Evolutionary conservation across 2,329 filamentous ascomycete genomes (phyloP), one percentile per base, ranked within the genome.

Genomic region (Trichophyton simii): DNA sequence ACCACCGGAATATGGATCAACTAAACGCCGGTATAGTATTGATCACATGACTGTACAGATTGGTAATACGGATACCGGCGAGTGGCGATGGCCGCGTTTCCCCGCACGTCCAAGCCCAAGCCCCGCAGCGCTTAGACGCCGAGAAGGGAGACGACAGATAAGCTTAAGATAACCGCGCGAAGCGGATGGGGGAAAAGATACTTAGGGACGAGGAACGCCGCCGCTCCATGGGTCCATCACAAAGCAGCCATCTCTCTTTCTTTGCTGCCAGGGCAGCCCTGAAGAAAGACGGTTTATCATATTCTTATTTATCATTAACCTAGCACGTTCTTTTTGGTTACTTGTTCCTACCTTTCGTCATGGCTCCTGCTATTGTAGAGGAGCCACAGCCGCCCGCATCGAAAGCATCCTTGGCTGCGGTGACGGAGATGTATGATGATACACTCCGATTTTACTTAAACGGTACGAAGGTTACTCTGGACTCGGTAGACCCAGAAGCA

Each of bases 381-480:
- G 76, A 79, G 18, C 68, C 73, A 13, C 69, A 70, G 59, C 55
- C 36, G 2, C 71, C 74, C 28, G 79, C 79, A 13, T 11, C 15
- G 36, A 2, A 67, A 4, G 46, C 58, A 70, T 72, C 44, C 76
- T 79, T 89, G 42, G 75, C 80, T 50, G 76, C 83, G 18, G 75
- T 96, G 58, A 94, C 89, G 1, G 84, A 86, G 60, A 75, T 81
- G 55, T 97, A 89, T 74, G 87, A 96, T 69, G 90, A 96, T 73
- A 92, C 89, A 1, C 79, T 97, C 63, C 83, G 87, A 18, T 97
- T 97, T 79, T 97, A 91, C 72, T 83, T 99, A 59, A 99, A 99
- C 72, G 94, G 94, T 65, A 96, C 92, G 1, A 89, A 86, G 66
- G 88, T 97, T 15, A 83, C 87, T 1, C 78, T 99, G 15, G 91